Conservation (phyloP, 108 stramenopile genomes). For the Conticribra weissflogii region DNA sequence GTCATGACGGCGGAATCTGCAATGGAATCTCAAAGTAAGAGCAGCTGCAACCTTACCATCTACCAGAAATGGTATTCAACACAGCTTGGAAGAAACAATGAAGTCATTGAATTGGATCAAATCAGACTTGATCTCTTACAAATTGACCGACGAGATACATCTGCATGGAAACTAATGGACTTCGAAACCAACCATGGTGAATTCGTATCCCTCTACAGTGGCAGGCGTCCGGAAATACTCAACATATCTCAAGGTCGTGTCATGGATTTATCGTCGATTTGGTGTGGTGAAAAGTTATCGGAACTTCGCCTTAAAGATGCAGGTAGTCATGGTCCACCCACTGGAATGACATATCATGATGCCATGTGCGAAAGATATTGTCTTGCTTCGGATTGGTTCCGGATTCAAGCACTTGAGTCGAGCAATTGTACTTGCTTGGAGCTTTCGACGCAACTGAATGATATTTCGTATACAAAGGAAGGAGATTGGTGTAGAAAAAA, state of each 20-base stretch:
- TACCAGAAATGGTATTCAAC: slow-evolving; percentile 3
- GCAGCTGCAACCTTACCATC: slow-evolving; percentile 1
- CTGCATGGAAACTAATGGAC: slow-evolving; percentile 24
- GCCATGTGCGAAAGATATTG: slow-evolving; percentile 23
- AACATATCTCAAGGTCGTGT: slow-evolving; percentile 12
- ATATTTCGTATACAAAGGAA: slow-evolving; percentile 5
- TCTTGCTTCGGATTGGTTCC: slow-evolving; percentile 17
- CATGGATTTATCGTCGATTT: slow-evolving; percentile 23
- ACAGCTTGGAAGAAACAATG: background rate
- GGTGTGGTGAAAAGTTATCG: slow-evolving; percentile 7
- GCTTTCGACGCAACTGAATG: slow-evolving; percentile 8
- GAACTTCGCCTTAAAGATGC: background rate
- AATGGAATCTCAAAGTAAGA: background rate
- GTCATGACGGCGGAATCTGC: background rate
- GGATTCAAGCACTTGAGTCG: background rate
- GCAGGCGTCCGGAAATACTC: slow-evolving; percentile 11
- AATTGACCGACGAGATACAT: slow-evolving; percentile 10
- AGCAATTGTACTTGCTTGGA: slow-evolving; percentile 20
- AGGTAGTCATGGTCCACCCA: slow-evolving; percentile 14
- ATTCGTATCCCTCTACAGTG: slow-evolving; percentile 3
- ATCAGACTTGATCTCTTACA: slow-evolving; percentile 6
- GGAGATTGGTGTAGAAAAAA: slow-evolving; percentile 19
- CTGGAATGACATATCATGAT: slow-evolving; percentile 6
- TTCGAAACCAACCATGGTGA: slow-evolving; percentile 15
- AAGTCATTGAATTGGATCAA: background rate